phyloP scores from a whole-genome alignment of 1,284 basidiomycete genomes.

The Leccinum angustisporum region DNA sequence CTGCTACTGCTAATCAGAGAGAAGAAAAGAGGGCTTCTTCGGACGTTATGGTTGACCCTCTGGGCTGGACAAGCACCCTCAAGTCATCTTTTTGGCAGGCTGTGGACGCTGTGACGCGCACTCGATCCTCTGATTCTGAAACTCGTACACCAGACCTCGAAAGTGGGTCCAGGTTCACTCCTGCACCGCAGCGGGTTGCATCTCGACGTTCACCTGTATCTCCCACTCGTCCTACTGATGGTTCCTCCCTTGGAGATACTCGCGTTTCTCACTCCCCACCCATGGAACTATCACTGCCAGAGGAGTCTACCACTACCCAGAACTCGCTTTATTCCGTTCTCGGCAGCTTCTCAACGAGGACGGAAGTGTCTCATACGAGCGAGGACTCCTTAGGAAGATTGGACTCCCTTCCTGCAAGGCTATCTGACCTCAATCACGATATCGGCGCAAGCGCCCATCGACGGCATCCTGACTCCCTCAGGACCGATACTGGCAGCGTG shows the following conservation, averaged over 20 bases:
- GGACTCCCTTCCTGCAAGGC: background rate
- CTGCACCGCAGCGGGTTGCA: constrained; percentile 21
- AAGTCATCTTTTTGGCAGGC: constrained; percentile 38
- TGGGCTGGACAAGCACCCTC: constrained; percentile 36
- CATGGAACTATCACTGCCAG: background rate
- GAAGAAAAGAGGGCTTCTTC: background rate
- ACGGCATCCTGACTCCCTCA: constrained; percentile 7
- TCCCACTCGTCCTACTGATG: background rate
- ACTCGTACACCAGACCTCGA: background rate
- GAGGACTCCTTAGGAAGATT: background rate
- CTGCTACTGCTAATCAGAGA: background rate
- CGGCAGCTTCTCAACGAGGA: background rate
- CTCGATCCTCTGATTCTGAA: constrained; percentile 9
- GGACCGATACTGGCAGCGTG: constrained; percentile 22
- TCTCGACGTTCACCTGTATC: constrained; percentile 17
- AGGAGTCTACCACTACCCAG: background rate
- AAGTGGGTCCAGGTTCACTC: constrained; percentile 23
- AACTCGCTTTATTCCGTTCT: background rate
- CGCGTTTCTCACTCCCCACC: background rate
- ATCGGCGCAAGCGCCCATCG: background rate
- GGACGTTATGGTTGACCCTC: constrained; percentile 5
- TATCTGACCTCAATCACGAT: constrained; percentile 12
- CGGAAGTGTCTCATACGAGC: background rate
- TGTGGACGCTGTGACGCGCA: constrained; percentile 35
- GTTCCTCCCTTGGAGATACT: background rate